Percentiles rank a stretch among this genome's conserved stretches.
Evolutionary conservation across 768 basidiomycete species (phyloP).

Genomic region (Naganishia onofrii): DNA sequence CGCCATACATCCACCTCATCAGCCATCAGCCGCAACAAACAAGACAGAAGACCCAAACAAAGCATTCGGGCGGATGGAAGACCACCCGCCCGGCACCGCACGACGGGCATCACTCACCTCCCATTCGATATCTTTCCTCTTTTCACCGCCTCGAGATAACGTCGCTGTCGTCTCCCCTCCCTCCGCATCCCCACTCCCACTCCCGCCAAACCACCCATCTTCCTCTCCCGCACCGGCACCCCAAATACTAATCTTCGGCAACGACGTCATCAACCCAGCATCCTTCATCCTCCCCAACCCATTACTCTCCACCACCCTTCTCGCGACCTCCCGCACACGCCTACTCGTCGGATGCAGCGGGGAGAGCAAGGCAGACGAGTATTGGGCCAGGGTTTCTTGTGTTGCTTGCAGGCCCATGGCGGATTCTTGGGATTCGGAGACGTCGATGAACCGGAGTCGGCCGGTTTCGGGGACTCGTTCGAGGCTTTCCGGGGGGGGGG

Average conservation of each 20-base stretch:
- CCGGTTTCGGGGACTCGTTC: slow-evolving; percentile 85
- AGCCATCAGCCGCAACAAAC: slow-evolving; percentile 15
- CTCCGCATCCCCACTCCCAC: slow-evolving; percentile 44
- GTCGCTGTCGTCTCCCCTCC: slow-evolving; percentile 30
- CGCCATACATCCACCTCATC: slow-evolving; percentile 34
- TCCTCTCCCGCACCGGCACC: slow-evolving; percentile 38
- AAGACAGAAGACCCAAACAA: no score
- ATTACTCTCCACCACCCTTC: slow-evolving; percentile 66
- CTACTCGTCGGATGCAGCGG: slow-evolving; percentile 64
- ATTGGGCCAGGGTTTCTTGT: slow-evolving; percentile 59
- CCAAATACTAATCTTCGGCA: slow-evolving; percentile 18
- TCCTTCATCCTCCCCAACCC: slow-evolving; percentile 65
- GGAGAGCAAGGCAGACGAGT: slow-evolving; percentile 62
- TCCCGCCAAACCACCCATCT: slow-evolving; percentile 35
- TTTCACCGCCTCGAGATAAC: slow-evolving; percentile 25
- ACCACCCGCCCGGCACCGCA: no score
- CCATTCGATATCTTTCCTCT: slow-evolving; percentile 47
- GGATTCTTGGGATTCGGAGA: slow-evolving; percentile 39
- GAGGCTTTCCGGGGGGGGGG: no score
- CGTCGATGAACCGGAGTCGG: slow-evolving; percentile 83
- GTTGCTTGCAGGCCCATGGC: slow-evolving; percentile 50
- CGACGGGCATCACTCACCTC: slow-evolving; percentile 49
- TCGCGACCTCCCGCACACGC: slow-evolving; percentile 69
- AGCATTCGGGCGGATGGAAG: no score
- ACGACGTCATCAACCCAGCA: background rate